Base-by-base conservation (phyloP, 2,329 filamentous ascomycete species). In the Venturiaceae sp. region DNA sequence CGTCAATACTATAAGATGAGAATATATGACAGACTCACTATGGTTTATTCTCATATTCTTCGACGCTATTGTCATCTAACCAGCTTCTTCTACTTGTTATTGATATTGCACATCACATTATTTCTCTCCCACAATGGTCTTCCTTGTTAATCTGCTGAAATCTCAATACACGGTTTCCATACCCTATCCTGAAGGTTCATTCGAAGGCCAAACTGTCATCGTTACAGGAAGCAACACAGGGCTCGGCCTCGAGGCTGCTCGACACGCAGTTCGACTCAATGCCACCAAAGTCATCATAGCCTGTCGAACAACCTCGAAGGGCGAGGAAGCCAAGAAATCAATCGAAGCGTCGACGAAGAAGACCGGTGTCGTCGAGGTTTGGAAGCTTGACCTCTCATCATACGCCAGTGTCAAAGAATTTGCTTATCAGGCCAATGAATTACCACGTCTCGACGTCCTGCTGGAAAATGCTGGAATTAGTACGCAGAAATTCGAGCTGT, bases 141-240 rank as follows among this genome's bases (percentile, higher is more conserved):
- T n/a, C n/a, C n/a, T n/a, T n/a, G n/a, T n/a, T n/a, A n/a, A n/a
- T n/a, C n/a, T n/a, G n/a, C n/a, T n/a, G n/a, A n/a, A n/a, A n/a
- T n/a, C n/a, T n/a, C n/a, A n/a, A n/a, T n/a, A n/a, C n/a, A n/a
- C n/a, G n/a, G n/a, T n/a, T n/a, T n/a, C n/a, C n/a, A n/a, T n/a
- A n/a, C n/a, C n/a, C n/a, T n/a, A n/a, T n/a, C n/a, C n/a, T n/a
- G n/a, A n/a, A n/a, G n/a, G n/a, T n/a, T 39, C 36, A 11, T 39
- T 11, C n/a, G 36, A 39, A n/a, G 36, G 36, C 36, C 36, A 39
- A 26, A 75, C 67, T 5, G 66, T 77, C 58, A 72, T 80, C 30
- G 72, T 80, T 7, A 81, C 78, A 0, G 77, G 78, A 41, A 70
- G 73, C 2, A 80, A 79, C 58, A 66, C 68, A 6, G 77, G 77